Conservation (phyloP, 805 yeast genomes). For the Candida tallmaniae region DNA sequence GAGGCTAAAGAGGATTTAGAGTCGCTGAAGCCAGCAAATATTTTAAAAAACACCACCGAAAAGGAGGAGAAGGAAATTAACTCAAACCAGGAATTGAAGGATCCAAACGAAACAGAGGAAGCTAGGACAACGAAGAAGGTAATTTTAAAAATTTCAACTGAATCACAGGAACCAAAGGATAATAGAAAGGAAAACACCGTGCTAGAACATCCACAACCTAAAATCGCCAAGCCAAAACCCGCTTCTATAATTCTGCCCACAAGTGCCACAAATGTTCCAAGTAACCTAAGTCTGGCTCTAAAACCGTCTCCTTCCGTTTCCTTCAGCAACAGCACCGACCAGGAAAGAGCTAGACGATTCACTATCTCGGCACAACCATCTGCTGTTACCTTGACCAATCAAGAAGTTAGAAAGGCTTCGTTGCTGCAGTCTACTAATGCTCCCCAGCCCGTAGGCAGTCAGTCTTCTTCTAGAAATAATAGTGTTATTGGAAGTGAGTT, state of each 20-base stretch:
- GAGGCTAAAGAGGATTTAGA: too few relatives aligned
- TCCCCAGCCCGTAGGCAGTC: conserved; percentile 2
- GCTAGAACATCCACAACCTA: conserved; percentile 7
- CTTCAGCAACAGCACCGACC: conserved; percentile 33
- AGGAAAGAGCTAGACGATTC: conserved; percentile 36
- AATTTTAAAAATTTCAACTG: too few relatives aligned
- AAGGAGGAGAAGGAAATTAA: too few relatives aligned
- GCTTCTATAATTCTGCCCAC: background rate
- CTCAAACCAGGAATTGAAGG: too few relatives aligned
- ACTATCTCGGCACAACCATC: conserved; percentile 44
- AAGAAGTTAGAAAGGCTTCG: conserved; percentile 4
- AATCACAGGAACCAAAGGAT: too few relatives aligned
- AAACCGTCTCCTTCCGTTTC: conserved; percentile 13
- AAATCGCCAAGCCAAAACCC: background rate
- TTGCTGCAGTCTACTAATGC: conserved; percentile 2
- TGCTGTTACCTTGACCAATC: conserved; percentile 19
- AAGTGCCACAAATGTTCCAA: background rate
- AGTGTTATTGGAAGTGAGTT: conserved; percentile 10
- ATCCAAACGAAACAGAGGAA: too few relatives aligned
- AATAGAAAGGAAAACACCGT: too few relatives aligned
- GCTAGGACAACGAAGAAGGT: too few relatives aligned
- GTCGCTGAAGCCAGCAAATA: too few relatives aligned
- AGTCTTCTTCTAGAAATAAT: conserved; percentile 10
- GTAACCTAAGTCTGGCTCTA: conserved; percentile 2
- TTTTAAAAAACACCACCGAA: too few relatives aligned